Percentiles rank a stretch among this genome's conserved stretches.
phyloP scores from a whole-genome alignment of 768 basidiomycete species.

The Hypsizygus marmoreus region DNA sequence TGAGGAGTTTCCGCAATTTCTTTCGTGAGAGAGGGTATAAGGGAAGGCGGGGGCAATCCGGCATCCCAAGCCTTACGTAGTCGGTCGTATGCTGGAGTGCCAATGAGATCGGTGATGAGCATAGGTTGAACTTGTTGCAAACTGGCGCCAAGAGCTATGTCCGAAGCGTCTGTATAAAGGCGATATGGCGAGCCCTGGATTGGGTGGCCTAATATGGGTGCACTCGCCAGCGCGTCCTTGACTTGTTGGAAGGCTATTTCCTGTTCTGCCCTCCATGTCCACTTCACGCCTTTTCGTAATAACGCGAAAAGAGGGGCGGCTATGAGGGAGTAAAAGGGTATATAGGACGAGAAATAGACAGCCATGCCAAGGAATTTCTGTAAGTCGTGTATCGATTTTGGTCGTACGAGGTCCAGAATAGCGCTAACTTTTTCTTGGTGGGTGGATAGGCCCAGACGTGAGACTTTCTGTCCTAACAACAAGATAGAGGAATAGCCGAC shows the following conservation, averaged over 20 bases:
- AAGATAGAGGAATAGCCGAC: conserved; percentile 32
- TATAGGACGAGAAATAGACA: conserved; percentile 37
- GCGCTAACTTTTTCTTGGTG: conserved; percentile 38
- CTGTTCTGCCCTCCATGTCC: conserved; percentile 24
- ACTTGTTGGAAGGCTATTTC: conserved; percentile 26
- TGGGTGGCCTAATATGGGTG: conserved; percentile 34
- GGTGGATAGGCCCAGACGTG: conserved; percentile 35
- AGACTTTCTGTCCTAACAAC: conserved; percentile 42
- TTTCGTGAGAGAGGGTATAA: background rate
- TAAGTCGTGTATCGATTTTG: conserved; percentile 23
- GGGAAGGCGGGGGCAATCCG: background rate
- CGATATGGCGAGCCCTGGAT: conserved; percentile 30
- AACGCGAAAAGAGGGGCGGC: conserved; percentile 34
- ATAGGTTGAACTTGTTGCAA: conserved; percentile 37
- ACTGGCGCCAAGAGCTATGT: conserved; percentile 27
- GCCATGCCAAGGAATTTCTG: conserved; percentile 39
- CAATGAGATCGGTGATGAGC: conserved; percentile 23
- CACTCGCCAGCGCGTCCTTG: conserved; percentile 28
- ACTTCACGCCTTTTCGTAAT: conserved; percentile 26
- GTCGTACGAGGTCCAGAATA: conserved; percentile 29
- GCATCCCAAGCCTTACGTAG: background rate
- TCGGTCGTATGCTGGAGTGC: conserved; percentile 26
- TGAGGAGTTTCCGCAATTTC: background rate
- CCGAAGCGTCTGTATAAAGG: conserved; percentile 37
- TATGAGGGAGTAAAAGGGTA: conserved; percentile 36